Evolutionary conservation across 495 filamentous ascomycete genomes (phyloP).

Genomic region (Neurospora intermedia): DNA sequence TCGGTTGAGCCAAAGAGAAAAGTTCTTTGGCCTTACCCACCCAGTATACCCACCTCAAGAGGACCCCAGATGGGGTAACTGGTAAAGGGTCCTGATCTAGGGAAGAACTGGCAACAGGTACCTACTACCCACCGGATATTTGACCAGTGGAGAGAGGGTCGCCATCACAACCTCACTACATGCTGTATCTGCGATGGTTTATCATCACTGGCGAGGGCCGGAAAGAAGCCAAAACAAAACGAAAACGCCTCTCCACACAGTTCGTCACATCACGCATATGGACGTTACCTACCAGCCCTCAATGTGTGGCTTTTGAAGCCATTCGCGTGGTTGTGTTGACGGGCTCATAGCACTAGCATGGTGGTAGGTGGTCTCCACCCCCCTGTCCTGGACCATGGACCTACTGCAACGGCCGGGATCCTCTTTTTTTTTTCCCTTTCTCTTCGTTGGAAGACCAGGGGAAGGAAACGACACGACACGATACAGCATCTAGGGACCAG

Average conservation of each 20-base stretch:
- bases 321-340: background rate
- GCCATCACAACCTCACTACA: background rate
- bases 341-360: background rate
- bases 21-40: background rate
- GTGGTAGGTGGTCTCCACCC: background rate
- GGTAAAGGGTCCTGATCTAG: background rate
- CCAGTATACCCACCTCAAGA: background rate
- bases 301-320: background rate
- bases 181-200: background rate
- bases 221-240: background rate
- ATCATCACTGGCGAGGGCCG: background rate
- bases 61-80: background rate
- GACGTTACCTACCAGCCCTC: background rate
- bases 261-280: background rate
- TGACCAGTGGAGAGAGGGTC: background rate
- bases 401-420: background rate
- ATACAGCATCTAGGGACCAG: background rate
- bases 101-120: background rate
- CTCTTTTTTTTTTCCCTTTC: background rate
- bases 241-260: background rate
- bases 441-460: background rate
- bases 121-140: background rate
- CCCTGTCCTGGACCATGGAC: background rate
- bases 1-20: background rate
- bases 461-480: background rate